Base-by-base conservation (phyloP, 73 alveolate species). In the Paraurostyla sp. region DNA sequence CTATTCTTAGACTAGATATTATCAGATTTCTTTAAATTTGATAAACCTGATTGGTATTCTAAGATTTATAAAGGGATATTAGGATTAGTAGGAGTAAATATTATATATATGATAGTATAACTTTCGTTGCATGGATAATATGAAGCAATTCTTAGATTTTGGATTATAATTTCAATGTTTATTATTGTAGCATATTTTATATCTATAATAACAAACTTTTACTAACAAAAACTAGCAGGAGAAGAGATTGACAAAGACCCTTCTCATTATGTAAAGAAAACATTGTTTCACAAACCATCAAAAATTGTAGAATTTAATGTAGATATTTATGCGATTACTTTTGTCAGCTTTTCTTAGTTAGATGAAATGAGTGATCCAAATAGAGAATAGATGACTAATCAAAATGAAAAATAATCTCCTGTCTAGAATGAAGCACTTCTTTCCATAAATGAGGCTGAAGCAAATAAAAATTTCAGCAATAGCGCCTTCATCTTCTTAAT, bases 241-340 rank as follows among this genome's bases (percentile, higher is more conserved):
- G 82, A 1, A 1, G 40, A 65, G 42, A 0, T 3, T 13, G 6
- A 2, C 41, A 3, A 9, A 6, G 3, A 65, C 35, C 13, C 3
- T 18, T 56, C 35, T 36, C 35, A 32, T 3, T 27, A 16, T 38
- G 58, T 16, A 38, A 65, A 65, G 46, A 65, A 22, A 22, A 65
- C 82, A 6, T 22, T 65, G 32, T 18, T 65, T 22, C 46, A 25
- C n/a, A n/a, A n/a, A n/a, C n/a, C n/a, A n/a, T n/a, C n/a, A n/a
- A 25, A 11, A 25, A 6, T 6, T 4, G 15, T 59, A 29, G 6
- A 43, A 2, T 59, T 59, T 4, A 59, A 25, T n/a, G 49, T 59
- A 27, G 76, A 59, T 59, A 59, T 59, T 29, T 59, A 59, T 29
- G 76, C 76, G 4, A 59, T 59, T 20, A 59, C 76, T 27, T 59